A percentile compares a stretch with the other conserved stretches of the same genome.
phyloP scores from a whole-genome alignment of 345 rosid species.

The Stellera chamaejasme region DNA sequence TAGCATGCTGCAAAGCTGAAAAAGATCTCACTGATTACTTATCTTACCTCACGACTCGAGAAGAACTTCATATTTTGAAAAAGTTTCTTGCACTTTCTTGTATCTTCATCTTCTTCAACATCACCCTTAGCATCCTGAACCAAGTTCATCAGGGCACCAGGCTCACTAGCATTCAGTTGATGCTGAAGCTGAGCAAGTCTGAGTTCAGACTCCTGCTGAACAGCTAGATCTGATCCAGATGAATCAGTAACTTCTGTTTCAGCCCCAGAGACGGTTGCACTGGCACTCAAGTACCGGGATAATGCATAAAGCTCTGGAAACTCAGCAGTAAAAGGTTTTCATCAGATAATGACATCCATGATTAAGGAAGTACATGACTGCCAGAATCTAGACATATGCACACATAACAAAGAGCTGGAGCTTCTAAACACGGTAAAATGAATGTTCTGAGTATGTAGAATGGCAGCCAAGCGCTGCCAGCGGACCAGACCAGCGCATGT shows the following conservation, averaged over 20 bases:
- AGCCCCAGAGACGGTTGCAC: slow-evolving; percentile 30
- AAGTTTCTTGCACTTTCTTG: slow-evolving; percentile 64
- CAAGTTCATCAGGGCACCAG: slow-evolving; percentile 89
- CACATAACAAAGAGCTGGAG: neutral
- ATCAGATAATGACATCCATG: neutral
- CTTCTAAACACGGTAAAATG: too few species aligned
- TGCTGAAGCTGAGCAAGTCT: slow-evolving; percentile 95
- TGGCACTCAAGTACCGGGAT: slow-evolving; percentile 67
- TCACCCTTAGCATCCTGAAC: slow-evolving; percentile 53
- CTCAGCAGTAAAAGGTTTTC: slow-evolving; percentile 1
- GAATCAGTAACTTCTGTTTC: slow-evolving; percentile 33
- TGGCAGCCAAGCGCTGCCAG: too few species aligned
- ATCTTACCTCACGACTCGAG: slow-evolving; percentile 90
- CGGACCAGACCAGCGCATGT: too few species aligned
- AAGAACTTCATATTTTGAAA: slow-evolving; percentile 70
- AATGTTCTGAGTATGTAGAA: too few species aligned
- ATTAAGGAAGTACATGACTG: neutral
- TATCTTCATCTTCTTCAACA: slow-evolving; percentile 87
- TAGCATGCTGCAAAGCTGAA: too few species aligned
- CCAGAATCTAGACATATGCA: neutral
- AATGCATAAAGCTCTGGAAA: slow-evolving; percentile 86
- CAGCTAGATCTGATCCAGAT: slow-evolving; percentile 31
- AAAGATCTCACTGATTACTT: too few species aligned
- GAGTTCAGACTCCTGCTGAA: slow-evolving; percentile 53
- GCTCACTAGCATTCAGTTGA: slow-evolving; percentile 89